Conservation (phyloP, 768 basidiomycete species). For the Tylopilus rubrobrunneus region DNA sequence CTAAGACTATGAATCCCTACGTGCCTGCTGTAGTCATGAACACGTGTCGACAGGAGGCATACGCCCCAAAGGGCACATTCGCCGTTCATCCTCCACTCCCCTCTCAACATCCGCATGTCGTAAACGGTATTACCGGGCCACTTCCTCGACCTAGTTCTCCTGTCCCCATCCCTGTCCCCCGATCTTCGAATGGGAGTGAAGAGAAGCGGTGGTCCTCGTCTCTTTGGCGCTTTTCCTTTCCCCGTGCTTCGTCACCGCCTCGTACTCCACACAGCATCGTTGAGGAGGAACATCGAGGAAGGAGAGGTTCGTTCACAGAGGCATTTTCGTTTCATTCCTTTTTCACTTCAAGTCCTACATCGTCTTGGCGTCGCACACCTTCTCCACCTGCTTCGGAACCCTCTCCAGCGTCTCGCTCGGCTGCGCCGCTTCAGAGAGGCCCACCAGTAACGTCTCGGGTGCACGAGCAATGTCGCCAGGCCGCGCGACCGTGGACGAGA, state of each 20-base stretch:
- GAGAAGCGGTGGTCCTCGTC: conserved; percentile 33
- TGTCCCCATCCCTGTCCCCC: conserved; percentile 28
- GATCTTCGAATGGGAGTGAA: conserved; percentile 29
- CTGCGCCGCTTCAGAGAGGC: conserved; percentile 20
- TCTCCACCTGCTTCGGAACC: conserved; percentile 38
- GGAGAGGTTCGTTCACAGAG: conserved; percentile 32
- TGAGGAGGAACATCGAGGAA: conserved; percentile 26
- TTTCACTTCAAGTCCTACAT: conserved; percentile 30
- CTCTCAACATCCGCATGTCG: conserved; percentile 10
- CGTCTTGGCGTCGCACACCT: conserved; percentile 34
- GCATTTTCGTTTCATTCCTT: conserved; percentile 47
- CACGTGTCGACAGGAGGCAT: conserved; percentile 25
- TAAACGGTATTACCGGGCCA: conserved; percentile 9
- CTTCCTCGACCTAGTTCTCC: conserved; percentile 26
- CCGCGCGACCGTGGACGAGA: conserved; percentile 36
- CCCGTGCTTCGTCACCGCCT: conserved; percentile 27
- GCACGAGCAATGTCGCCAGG: conserved; percentile 32
- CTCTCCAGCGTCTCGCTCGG: conserved; percentile 26
- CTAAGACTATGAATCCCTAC: conserved; percentile 24
- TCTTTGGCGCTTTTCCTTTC: conserved; percentile 35
- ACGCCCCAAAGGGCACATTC: conserved; percentile 3
- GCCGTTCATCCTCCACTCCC: conserved; percentile 11
- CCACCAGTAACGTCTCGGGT: conserved; percentile 22
- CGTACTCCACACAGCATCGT: conserved; percentile 20
- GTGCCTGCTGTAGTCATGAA: conserved; percentile 27